Evolutionary conservation across 2,329 filamentous ascomycete genomes (phyloP).

Genomic region (Fusarium hostae): DNA sequence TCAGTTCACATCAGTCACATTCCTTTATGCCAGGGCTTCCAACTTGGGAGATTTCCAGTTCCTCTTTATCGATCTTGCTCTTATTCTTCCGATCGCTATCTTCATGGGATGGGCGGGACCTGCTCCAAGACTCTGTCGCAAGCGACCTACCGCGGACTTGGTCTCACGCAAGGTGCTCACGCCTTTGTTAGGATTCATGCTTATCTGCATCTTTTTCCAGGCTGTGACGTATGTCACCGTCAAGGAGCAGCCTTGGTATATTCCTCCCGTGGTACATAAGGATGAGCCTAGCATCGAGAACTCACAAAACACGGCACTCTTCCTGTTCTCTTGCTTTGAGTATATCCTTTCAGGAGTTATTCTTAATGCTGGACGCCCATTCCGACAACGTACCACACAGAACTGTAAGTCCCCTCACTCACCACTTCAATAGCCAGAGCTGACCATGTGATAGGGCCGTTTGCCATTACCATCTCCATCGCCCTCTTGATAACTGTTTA

Average conservation of each 20-base stretch:
- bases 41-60: conserved; percentile 99
- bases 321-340: conserved; percentile 91
- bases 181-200: conserved; percentile 89
- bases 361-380: conserved; percentile 90
- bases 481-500: conserved; percentile 77
- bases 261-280: conserved; percentile 79
- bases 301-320: conserved; percentile 92
- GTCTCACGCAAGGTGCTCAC: conserved; percentile 93
- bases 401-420: conserved; percentile 70
- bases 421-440: neutral
- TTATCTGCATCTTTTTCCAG: conserved; percentile 82
- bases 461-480: conserved; percentile 78
- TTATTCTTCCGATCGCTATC: conserved; percentile 95
- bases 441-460: conserved; percentile 71
- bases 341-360: conserved; percentile 93
- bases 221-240: conserved; percentile 79
- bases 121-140: conserved; percentile 78
- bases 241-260: conserved; percentile 84
- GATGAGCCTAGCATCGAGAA: conserved; percentile 89
- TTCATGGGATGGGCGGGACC: conserved; percentile 99
- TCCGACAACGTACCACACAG: conserved; percentile 79
- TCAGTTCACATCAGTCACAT: conserved; percentile 96
- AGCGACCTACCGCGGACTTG: conserved; percentile 89
- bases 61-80: conserved; percentile 89
- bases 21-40: conserved; percentile 91